Base-by-base conservation (phyloP, 2,329 filamentous ascomycete genomes). In the Arthrobotrys musiformis region DNA sequence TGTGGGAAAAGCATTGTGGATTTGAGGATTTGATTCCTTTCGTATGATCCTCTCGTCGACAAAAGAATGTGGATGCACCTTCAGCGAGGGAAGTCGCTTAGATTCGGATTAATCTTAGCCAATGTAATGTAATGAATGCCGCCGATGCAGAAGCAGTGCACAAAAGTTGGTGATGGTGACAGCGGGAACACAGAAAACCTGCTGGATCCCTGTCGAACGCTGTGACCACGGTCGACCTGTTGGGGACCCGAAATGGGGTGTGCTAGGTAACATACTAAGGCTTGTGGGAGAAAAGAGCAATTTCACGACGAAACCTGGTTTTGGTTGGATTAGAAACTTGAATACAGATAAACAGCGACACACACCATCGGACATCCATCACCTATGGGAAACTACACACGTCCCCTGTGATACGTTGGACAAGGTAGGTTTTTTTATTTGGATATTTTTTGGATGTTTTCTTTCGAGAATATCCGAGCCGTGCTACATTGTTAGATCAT, bases 391-490 rank as follows among this genome's bases (percentile, higher is more conserved):
- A 26, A 46, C 17, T 22, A 56, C 19, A 37, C 40, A 33, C 54
- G 35, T 66, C 26, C 64, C 70, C 63, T 56, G 64, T 76, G 72
- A 69, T 61, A 63, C 58, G 72, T 70, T 58, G 58, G 22, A 69
- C 72, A 76, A 48, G 64, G 56, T 50, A n/a, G 40, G 17, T 26
- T 33, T 33, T 33, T 33, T 33, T 33, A n/a, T n/a, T n/a, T n/a
- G n/a, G n/a, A n/a, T n/a, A n/a, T 33, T 33, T 33, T 33, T 33
- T 33, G n/a, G n/a, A n/a, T 33, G 4, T 33, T 33, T 33, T n/a
- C 17, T 42, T 63, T 69, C 46, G 40, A 75, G 56, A 68, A 74
- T 76, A 64, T 76, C 63, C 72, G 72, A 70, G 56, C 72, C 72
- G 72, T 76, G 62, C 62, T 58, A n/a, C n/a, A n/a, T n/a, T n/a